Evolutionary conservation across 1,139 yeast genomes (phyloP).

Genomic region (Diutina siamensis): DNA sequence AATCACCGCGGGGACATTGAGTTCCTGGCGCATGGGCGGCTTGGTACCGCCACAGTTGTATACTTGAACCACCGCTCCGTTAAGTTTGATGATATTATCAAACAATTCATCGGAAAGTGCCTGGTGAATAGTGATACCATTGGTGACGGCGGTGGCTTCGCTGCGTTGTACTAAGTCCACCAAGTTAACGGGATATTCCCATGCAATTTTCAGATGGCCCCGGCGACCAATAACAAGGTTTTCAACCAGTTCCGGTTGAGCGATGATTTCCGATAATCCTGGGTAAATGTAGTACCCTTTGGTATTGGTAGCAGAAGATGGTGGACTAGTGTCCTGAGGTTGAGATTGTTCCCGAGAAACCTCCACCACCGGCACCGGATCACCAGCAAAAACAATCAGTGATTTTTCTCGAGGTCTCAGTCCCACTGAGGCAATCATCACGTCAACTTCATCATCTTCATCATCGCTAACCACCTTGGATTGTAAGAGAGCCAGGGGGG

Average conservation of each 20-base stretch:
- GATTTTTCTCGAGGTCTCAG: neutral
- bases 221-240: slow-evolving; percentile 69
- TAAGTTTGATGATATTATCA: slow-evolving; percentile 38
- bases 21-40: slow-evolving; percentile 60
- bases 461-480: slow-evolving; percentile 6
- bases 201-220: slow-evolving; percentile 67
- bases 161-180: neutral
- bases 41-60: slow-evolving; percentile 34
- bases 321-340: neutral
- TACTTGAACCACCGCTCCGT: slow-evolving; percentile 49
- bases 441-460: slow-evolving; percentile 6
- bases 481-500: neutral
- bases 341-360: neutral
- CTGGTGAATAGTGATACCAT: neutral
- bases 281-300: slow-evolving; percentile 3
- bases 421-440: neutral
- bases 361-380: neutral
- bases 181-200: slow-evolving; percentile 55
- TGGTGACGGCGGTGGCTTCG: neutral
- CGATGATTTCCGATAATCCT: neutral
- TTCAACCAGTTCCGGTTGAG: slow-evolving; percentile 26
- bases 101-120: neutral
- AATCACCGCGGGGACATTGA: slow-evolving; percentile 78
- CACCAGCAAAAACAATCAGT: slow-evolving; percentile 1
- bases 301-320: neutral